Percentiles rank a stretch among this genome's conserved stretches.
Evolutionary conservation across 108 stramenopile species (phyloP).

Genomic region (Aureococcus anophagefferens): DNA sequence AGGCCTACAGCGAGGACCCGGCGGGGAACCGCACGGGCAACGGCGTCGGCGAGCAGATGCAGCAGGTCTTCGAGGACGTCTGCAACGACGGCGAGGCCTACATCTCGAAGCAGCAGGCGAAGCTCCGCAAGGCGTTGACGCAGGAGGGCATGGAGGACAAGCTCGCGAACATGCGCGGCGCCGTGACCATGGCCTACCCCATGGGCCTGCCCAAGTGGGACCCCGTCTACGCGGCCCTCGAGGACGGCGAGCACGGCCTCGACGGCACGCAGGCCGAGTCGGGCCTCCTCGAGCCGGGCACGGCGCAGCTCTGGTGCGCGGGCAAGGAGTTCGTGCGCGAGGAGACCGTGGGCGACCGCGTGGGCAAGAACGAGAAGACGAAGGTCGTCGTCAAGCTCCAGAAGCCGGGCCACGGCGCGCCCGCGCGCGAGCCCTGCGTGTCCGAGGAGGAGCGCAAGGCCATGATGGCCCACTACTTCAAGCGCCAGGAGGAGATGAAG

Average conservation of each 20-base stretch:
- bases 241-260: conserved; percentile 31
- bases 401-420: conserved; percentile 56
- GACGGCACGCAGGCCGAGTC: conserved; percentile 30
- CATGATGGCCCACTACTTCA: conserved; percentile 82
- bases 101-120: conserved; percentile 38
- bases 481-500: conserved; percentile 77
- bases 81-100: conserved; percentile 41
- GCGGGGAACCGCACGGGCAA: conserved; percentile 51
- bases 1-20: conserved; percentile 49
- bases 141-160: conserved; percentile 50
- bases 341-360: conserved; percentile 44
- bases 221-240: conserved; percentile 46
- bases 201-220: conserved; percentile 71
- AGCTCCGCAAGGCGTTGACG: conserved; percentile 31
- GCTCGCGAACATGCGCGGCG: conserved; percentile 58
- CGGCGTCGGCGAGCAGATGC: conserved; percentile 47
- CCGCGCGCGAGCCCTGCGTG: conserved; percentile 66
- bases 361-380: conserved; percentile 78
- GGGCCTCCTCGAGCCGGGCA: conserved; percentile 46
- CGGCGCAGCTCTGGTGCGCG: conserved; percentile 66
- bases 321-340: conserved; percentile 64
- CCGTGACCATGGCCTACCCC: conserved; percentile 66
- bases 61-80: conserved; percentile 45
- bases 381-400: conserved; percentile 68
- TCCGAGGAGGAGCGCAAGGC: conserved; percentile 77